A percentile compares a stretch with the other conserved stretches of the same genome.
Conservation (phyloP, 192 early-diverging fungal genomes). For the Mortierella antarctica region DNA sequence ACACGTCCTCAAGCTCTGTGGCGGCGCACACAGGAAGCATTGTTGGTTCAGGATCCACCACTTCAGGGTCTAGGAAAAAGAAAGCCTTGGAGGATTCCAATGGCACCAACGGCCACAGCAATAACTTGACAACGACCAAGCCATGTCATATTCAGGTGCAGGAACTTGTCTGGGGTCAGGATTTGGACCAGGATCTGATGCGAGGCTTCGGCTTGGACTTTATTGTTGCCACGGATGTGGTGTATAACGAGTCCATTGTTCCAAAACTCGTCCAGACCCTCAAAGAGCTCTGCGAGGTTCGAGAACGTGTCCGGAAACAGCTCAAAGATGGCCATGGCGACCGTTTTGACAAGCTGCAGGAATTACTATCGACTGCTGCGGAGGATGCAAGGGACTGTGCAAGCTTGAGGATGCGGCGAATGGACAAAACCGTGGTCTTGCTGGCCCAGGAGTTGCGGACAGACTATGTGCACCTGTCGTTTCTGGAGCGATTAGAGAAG, state of each 20-base stretch:
- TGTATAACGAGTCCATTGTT: conserved; percentile 57
- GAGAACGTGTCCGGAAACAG: conserved; percentile 13
- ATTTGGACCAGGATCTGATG: conserved; percentile 49
- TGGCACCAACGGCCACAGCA: too few relatives aligned
- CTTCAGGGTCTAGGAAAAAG: conserved; percentile 3
- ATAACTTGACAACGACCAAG: background rate
- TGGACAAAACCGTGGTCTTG: conserved; percentile 37
- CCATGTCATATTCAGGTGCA: conserved; percentile 48
- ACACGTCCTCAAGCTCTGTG: background rate
- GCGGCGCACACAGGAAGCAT: background rate
- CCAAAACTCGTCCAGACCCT: conserved; percentile 49
- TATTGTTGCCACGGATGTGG: conserved; percentile 56
- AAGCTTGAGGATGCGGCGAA: conserved; percentile 7
- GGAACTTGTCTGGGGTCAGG: conserved; percentile 54
- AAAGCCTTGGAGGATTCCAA: conserved; percentile 1
- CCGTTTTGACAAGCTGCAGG: conserved; percentile 6
- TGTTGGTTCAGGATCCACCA: too few relatives aligned
- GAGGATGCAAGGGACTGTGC: background rate
- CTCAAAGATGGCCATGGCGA: conserved; percentile 18
- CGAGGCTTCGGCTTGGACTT: conserved; percentile 35
- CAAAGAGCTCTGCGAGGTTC: conserved; percentile 29
- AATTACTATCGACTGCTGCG: background rate
- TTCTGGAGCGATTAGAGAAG: conserved; percentile 44
- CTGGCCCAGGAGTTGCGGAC: conserved; percentile 54
- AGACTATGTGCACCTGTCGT: conserved; percentile 54